Evolutionary conservation across 441 rosid genomes (phyloP).

Genomic region (Jatropha multifida): DNA sequence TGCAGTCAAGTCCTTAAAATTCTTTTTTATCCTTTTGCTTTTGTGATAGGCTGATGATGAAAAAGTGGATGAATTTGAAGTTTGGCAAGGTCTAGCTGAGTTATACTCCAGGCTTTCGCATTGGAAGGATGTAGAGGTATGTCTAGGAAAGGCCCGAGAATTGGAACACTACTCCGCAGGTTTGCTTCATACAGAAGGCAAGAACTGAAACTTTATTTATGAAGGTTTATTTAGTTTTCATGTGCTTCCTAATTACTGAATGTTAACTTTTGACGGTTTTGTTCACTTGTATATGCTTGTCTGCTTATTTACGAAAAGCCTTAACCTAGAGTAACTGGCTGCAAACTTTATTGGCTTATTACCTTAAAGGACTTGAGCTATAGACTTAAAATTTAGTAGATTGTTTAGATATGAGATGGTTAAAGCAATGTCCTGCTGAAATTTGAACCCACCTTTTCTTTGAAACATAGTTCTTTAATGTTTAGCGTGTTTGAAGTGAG

Average conservation of each 20-base stretch:
- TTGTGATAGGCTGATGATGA: conserved; percentile 51
- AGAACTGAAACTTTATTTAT: conserved; percentile 31
- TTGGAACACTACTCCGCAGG: conserved; percentile 70
- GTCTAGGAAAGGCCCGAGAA: conserved; percentile 73
- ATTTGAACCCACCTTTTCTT: not conserved
- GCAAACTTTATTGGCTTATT: not conserved
- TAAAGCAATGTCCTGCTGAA: not conserved
- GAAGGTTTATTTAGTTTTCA: not conserved
- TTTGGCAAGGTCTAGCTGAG: conserved; percentile 90
- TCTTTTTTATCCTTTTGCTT: conserved; percentile 7
- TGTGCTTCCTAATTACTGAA: not conserved
- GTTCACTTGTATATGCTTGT: conserved; percentile 4
- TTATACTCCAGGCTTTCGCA: conserved; percentile 78
- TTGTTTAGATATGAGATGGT: not conserved
- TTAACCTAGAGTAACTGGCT: not conserved
- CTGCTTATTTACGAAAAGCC: not conserved
- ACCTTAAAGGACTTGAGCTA: not conserved
- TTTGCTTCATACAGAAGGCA: conserved; percentile 78
- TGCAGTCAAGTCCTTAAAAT: conserved; percentile 11
- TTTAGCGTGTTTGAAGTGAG: not conserved
- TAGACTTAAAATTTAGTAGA: not conserved
- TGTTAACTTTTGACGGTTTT: not conserved
- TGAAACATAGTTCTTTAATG: not conserved
- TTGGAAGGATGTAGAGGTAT: conserved; percentile 90
- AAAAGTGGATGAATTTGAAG: conserved; percentile 77